Base-by-base conservation (phyloP, 768 basidiomycete genomes). In the Rhizopogon sp. region DNA sequence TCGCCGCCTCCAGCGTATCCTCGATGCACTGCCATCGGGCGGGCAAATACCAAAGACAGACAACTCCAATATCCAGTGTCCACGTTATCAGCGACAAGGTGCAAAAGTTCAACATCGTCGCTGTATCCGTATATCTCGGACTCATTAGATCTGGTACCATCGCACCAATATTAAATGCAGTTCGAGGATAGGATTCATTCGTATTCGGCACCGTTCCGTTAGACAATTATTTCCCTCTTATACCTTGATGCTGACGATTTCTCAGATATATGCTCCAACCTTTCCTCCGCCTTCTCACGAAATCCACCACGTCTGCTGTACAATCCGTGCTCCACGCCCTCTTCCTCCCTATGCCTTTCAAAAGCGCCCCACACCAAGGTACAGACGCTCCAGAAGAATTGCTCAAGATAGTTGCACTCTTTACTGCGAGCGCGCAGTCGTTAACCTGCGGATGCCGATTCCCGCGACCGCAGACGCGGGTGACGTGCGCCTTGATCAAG, bases 311-410 rank as follows among this genome's bases (percentile, higher is more conserved):
- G 3, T 72, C 81, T 6, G 73, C 86, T 0, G 72, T 88, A 17
- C 90, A 96, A 65, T 79, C 84, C 3, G 74, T 93, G n/a, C 69
- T 94, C 3, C 93, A 93, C 57, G 85, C 79, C 0, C 79, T 96
- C 13, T 93, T 90, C 67, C 78, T 92, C 14, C 90, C 90, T 1
- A 89, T 87, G 3, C 88, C 88, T 3, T 84, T 88, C 72, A 90
- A 88, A 68, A 71, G 77, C 40, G 64, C 76, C 25, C 62, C 74
- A 4, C 70, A 69, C 39, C 47, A 64, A 0, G 50, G 65, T 6
- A 45, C 58, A 44, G 61, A 55, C 25, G 22, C 70, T 50, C 71
- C 74, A 6, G 82, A 80, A 55, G 88, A 91, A 62, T 79, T 88
- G 2, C 74, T 92, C 41, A 87, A 86, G 67, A 86, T 89, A 2